Percentiles rank a stretch among this genome's conserved stretches.
These are phyloP conservation scores for Cryptosporidium tyzzeri DNA, from an alignment of 169 alveolate genomes.

Conservation along the genomic window DNA sequence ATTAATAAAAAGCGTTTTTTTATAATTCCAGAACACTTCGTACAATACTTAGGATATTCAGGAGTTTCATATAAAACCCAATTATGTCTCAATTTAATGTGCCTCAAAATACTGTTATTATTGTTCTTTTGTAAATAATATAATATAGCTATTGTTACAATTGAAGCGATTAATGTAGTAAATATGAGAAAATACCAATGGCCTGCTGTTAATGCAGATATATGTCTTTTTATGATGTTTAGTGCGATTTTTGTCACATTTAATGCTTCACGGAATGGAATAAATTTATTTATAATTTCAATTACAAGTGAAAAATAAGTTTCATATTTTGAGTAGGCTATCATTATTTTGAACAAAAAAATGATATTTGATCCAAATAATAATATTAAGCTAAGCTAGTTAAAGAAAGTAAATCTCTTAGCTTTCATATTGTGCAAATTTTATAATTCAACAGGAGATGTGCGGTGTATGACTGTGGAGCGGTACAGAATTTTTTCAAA, in stretches of 20 bases:
- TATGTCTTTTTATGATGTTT: constrained; percentile 12
- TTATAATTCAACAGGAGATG: not conserved
- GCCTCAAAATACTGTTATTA: constrained; percentile 43
- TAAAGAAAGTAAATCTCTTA: not conserved
- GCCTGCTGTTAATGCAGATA: constrained; percentile 16
- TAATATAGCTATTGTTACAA: not conserved
- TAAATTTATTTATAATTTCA: constrained; percentile 23
- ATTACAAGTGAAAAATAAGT: not conserved
- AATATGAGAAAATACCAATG: constrained; percentile 46
- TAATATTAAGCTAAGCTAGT: not conserved
- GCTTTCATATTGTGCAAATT: constrained; percentile 4
- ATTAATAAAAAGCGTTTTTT: constrained; percentile 50
- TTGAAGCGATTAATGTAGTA: not conserved
- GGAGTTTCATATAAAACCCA: constrained; percentile 74
- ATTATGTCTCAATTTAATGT: constrained; percentile 60
- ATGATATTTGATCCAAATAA: not conserved
- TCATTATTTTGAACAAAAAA: not conserved
- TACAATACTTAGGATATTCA: constrained; percentile 64
- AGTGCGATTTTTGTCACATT: constrained; percentile 54
- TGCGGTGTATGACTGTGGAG: constrained; percentile 19
- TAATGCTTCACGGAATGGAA: constrained; percentile 49
- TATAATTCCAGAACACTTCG: constrained; percentile 65
- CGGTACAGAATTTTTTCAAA: constrained; percentile 6
- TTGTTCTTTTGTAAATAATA: constrained; percentile 34
- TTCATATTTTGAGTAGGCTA: not conserved